These are phyloP conservation scores for Circinella minor DNA, from an alignment of 371 early-diverging fungal genomes.

Conservation along the genomic window DNA sequence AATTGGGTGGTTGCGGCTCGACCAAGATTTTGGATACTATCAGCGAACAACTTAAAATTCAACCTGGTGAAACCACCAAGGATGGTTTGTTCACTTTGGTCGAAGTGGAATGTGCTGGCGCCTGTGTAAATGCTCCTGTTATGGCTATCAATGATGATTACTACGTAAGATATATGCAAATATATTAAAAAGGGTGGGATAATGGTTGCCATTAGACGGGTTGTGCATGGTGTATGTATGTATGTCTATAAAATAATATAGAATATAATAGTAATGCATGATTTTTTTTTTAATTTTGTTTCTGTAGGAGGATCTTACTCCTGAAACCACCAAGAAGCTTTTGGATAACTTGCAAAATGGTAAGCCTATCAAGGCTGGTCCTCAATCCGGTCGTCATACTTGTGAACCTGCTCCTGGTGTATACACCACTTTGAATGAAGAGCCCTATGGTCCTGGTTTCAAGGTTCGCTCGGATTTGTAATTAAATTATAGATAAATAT, in stretches of 20 bases:
- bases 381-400: constrained; percentile 81
- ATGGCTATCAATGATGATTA: constrained; percentile 98
- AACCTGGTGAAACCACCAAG: constrained; percentile 92
- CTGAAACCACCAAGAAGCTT: constrained; percentile 87
- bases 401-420: constrained; percentile 84
- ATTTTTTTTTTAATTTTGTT: constrained; percentile 8
- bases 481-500: background rate
- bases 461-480: constrained; percentile 84
- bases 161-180: constrained; percentile 64
- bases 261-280: background rate
- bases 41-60: constrained; percentile 85
- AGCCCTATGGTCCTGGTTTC: constrained; percentile 95
- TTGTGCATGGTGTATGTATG: too few species aligned
- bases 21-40: constrained; percentile 88
- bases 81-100: constrained; percentile 96
- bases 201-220: too few species aligned
- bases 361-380: constrained; percentile 81
- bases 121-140: constrained; percentile 98
- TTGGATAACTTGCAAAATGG: constrained; percentile 87
- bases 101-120: constrained; percentile 99
- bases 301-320: constrained; percentile 92
- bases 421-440: constrained; percentile 82
- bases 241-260: too few species aligned
- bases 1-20: constrained; percentile 88
- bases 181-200: too few species aligned